A percentile compares a stretch with the other conserved stretches of the same genome.
phyloP scores from a whole-genome alignment of 1,284 basidiomycete species.

The Caloboletus firmus region DNA sequence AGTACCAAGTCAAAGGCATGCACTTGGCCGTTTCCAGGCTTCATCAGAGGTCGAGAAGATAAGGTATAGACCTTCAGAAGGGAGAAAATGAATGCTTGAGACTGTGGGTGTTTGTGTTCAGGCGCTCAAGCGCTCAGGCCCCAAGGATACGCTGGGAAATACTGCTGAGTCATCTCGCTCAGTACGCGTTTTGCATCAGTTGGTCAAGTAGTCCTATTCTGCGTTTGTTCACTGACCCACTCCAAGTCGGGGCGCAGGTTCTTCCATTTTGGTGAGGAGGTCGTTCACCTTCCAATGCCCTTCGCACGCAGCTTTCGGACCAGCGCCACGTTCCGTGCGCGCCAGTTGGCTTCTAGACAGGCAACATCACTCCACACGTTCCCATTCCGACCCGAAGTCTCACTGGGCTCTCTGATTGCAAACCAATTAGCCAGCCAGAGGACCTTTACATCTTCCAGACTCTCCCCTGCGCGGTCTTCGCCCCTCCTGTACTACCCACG shows the following conservation, averaged over 20 bases:
- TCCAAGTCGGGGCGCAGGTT: not conserved
- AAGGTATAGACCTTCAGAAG: too few relatives aligned
- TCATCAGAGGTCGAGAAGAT: too few relatives aligned
- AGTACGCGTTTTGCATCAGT: conserved; percentile 6
- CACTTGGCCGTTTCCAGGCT: too few relatives aligned
- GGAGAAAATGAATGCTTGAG: too few relatives aligned
- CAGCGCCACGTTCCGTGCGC: conserved; percentile 7
- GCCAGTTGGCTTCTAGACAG: conserved; percentile 13
- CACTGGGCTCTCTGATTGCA: conserved; percentile 4
- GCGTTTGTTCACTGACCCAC: conserved; percentile 3
- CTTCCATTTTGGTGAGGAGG: conserved; percentile 16
- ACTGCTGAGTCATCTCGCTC: conserved; percentile 22
- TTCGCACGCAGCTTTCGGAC: conserved; percentile 23
- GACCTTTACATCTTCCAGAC: conserved; percentile 22
- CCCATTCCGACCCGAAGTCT: conserved; percentile 4
- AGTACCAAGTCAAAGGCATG: too few relatives aligned
- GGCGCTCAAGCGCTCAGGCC: too few relatives aligned
- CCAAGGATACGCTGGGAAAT: too few relatives aligned
- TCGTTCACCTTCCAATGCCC: conserved; percentile 22
- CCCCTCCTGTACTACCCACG: conserved; percentile 28
- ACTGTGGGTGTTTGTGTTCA: too few relatives aligned
- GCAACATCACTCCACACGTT: conserved; percentile 13
- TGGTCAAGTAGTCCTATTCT: not conserved
- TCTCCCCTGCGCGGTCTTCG: conserved; percentile 21
- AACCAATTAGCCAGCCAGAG: conserved; percentile 12